Percentiles rank a stretch among this genome's conserved stretches.
phyloP scores from a whole-genome alignment of 495 filamentous ascomycete species.

The Collariella sp. region DNA sequence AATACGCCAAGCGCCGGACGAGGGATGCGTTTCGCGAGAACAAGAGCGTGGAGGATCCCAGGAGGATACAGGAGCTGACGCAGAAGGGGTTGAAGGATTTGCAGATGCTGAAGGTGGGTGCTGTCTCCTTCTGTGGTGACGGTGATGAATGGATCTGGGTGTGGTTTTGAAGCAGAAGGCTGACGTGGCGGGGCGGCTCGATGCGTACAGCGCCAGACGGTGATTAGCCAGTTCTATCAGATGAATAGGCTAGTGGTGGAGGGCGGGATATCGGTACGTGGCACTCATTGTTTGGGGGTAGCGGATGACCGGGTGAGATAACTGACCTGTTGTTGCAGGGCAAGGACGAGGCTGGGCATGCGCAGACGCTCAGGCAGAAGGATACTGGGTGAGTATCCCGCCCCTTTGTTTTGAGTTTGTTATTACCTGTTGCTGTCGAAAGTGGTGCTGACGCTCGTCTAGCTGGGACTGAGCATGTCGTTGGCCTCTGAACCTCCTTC shows the following conservation, averaged over 20 bases:
- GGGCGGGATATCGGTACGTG: constrained; percentile 54
- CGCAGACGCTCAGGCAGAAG: constrained; percentile 36
- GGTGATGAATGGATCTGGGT: background rate
- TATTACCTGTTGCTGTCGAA: background rate
- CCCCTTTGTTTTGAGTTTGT: background rate
- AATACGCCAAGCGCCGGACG: constrained; percentile 87
- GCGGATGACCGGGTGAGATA: background rate
- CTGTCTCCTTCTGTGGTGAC: background rate
- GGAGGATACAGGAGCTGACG: constrained; percentile 77
- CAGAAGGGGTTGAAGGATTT: constrained; percentile 82
- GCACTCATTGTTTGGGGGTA: no score
- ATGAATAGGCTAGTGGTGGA: constrained; percentile 88
- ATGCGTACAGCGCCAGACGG: constrained; percentile 71
- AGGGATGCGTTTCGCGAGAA: constrained; percentile 82
- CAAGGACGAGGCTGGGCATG: constrained; percentile 61
- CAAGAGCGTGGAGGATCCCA: constrained; percentile 54
- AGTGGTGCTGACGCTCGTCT: background rate
- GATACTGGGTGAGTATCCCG: constrained; percentile 23
- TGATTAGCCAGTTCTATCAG: constrained; percentile 92
- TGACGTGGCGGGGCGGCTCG: constrained; percentile 4
- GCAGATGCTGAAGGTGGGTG: constrained; percentile 80
- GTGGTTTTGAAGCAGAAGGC: background rate
- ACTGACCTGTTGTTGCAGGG: constrained; percentile 47
- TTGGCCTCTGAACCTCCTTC: background rate
- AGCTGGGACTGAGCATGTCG: constrained; percentile 18